Percentiles rank a stretch among this genome's conserved stretches.
Evolutionary conservation across 768 basidiomycete species (phyloP).

Genomic region (Gautieria morchelliformis): DNA sequence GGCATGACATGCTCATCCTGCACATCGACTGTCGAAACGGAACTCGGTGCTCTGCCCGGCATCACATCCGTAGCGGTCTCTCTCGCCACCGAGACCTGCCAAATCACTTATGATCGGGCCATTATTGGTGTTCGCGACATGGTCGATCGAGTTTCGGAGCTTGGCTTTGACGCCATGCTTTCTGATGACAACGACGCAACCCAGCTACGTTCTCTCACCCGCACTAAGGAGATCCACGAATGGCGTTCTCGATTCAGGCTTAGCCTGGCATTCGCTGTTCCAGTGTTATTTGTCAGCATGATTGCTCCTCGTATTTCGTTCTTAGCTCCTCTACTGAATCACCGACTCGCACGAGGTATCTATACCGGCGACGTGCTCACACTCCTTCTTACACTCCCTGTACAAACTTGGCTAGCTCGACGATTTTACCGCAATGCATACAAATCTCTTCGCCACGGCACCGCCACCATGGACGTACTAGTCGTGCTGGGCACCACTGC

Average conservation of each 20-base stretch:
- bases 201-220: constrained; percentile 76
- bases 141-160: constrained; percentile 78
- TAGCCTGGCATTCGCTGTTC: constrained; percentile 71
- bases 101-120: constrained; percentile 63
- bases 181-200: constrained; percentile 73
- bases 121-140: constrained; percentile 76
- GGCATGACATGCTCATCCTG: constrained; percentile 90
- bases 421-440: constrained; percentile 86
- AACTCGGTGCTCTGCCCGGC: constrained; percentile 62
- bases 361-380: constrained; percentile 76
- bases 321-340: constrained; percentile 42
- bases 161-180: constrained; percentile 86
- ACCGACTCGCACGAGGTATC: constrained; percentile 51
- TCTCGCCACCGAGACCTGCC: constrained; percentile 66
- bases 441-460: constrained; percentile 81
- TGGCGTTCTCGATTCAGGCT: constrained; percentile 76
- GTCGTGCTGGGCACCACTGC: constrained; percentile 92
- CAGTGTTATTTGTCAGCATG: constrained; percentile 94
- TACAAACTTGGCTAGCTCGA: constrained; percentile 85
- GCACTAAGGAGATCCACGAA: constrained; percentile 84
- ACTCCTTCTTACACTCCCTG: constrained; percentile 73
- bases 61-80: constrained; percentile 64
- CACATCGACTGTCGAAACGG: constrained; percentile 63
- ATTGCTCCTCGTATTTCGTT: constrained; percentile 59
- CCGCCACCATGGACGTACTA: constrained; percentile 97